Base-by-base conservation (phyloP, 768 basidiomycete genomes). In the Suillus clintonianus region DNA sequence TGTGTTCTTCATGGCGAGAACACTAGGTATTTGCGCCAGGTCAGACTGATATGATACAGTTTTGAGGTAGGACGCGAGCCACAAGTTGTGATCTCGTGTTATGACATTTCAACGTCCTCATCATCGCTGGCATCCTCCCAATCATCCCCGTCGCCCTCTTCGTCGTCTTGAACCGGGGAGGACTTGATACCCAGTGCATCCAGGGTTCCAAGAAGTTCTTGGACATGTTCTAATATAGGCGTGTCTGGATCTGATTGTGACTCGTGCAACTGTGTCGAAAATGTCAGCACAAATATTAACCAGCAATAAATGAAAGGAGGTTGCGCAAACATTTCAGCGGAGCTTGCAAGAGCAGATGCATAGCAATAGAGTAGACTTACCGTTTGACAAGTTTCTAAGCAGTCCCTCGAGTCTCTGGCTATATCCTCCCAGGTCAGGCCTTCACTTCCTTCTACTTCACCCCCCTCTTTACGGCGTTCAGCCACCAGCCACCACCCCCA, bases 401-500 rank as follows among this genome's bases (percentile, higher is more conserved):
- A 92, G 71, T 94, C 89, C 65, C 91, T 80, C 0, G 92, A 80
- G 71, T 95, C 92, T 61, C 83, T 85, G 7, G 86, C 90, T 51
- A 95, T 86, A 65, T 95, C 93, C 71, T 90, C 82, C 86, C 89
- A 91, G 4, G 84, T 84, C 65, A 90, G 69, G 19, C 42, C 45
- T 30, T 83, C 86, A 41, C 83, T 68, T 4, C 70, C 72, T 51
- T 70, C 68, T 43, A 48, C 67, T 8, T 78, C 65, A 13, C 69
- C 80, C 14, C 76, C 83, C 68, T 89, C 87, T 64, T 85, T 82
- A 9, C 86, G 86, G 64, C 89, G 85, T 73, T 91, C 89, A 0
- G 87, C 85, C 85, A 92, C 88, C 53, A 96, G 78, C 79, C 88
- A 94, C 81, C 92, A 94, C 67, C 91, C 90, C 94, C 94, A 97